Conservation (phyloP, 805 yeast species). For the Candida vartiovaarae region DNA sequence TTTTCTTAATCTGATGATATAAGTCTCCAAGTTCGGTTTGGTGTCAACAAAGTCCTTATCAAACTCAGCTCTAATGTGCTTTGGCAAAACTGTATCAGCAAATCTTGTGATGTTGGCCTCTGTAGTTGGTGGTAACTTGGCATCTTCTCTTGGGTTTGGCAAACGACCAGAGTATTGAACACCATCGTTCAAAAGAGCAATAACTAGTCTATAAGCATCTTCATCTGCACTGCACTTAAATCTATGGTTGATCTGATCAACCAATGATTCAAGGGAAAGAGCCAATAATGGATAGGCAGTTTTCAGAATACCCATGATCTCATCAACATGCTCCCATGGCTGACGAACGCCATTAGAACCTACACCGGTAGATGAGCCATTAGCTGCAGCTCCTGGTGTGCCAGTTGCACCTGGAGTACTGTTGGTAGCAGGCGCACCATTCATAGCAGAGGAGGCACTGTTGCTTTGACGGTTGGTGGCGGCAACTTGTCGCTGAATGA, state of each 20-base stretch:
- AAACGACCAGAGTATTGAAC: conserved; percentile 82
- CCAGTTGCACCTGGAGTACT: background rate
- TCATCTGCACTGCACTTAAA: conserved; percentile 93
- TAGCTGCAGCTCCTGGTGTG: background rate
- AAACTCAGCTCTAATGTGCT: conserved; percentile 81
- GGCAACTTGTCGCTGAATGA: conserved; percentile 71
- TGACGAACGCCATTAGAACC: conserved; percentile 33
- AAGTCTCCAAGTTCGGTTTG: conserved; percentile 83
- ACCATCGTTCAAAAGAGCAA: conserved; percentile 89
- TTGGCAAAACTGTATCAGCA: conserved; percentile 89
- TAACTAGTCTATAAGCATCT: conserved; percentile 89
- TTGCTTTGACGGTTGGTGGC: conserved; percentile 31
- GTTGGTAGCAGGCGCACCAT: conserved; percentile 1
- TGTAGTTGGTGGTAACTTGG: conserved; percentile 83
- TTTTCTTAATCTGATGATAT: conserved; percentile 71
- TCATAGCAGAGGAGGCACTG: no score
- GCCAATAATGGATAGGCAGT: conserved; percentile 96
- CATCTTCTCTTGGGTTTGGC: conserved; percentile 82
- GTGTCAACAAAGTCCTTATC: conserved; percentile 83
- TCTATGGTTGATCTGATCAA: conserved; percentile 90
- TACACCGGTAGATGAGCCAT: conserved; percentile 1
- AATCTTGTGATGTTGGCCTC: conserved; percentile 82
- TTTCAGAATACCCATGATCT: conserved; percentile 88
- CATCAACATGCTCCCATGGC: conserved; percentile 92
- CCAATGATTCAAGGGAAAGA: conserved; percentile 85